Evolutionary conservation across 2,329 filamentous ascomycete species (phyloP), one percentile per base, ranked within the genome.

Genomic region (Mycogone perniciosa): DNA sequence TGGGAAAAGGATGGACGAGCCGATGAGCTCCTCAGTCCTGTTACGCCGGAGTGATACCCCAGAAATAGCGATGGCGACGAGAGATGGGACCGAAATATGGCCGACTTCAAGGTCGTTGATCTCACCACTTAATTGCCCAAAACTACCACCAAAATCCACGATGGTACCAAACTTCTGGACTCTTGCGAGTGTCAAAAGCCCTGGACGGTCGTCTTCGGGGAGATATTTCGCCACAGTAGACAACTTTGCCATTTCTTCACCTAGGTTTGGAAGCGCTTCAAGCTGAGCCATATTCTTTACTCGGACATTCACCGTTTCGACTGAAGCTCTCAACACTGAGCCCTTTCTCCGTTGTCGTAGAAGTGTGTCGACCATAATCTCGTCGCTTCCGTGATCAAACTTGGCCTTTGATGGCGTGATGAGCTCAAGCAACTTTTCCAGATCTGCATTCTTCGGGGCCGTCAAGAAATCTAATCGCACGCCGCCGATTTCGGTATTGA

Each of bases 291-390:
- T 68, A 54, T 84, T 81, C 6, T 76, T 74, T 11, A 93, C 70
- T 4, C 77, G 73, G 26, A 85, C 71, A 46, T 83, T 81, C 13
- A 90, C 67, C 30, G 78, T 77, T 30, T 83, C 83, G 5, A 95
- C 64, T 4, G 79, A 82, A 5, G 88, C 66, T 44, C 89, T 83
- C 31, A 96, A 72, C 6, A 97, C 85, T 7, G 88, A 84, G 0
- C 92, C 93, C 67, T 96, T 92, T 48, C 85, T 80, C 53, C 93
- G 78, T 66, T 99, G 93, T 26, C 88, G 80, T 10, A 97, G 71
- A 1, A 99, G 75, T 0, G 89, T 96, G 59, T 97, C 92, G 26
- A 99, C 81, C 76, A 99, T 84, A 54, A 99, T 95, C 61, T 97
- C 92, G 59, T 96, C 89, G 54, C 95, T 88, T 43, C 84, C 82